Percentiles rank a stretch among this genome's conserved stretches.
phyloP scores from a whole-genome alignment of 495 filamentous ascomycete genomes.

The Tuber umbilicatum region DNA sequence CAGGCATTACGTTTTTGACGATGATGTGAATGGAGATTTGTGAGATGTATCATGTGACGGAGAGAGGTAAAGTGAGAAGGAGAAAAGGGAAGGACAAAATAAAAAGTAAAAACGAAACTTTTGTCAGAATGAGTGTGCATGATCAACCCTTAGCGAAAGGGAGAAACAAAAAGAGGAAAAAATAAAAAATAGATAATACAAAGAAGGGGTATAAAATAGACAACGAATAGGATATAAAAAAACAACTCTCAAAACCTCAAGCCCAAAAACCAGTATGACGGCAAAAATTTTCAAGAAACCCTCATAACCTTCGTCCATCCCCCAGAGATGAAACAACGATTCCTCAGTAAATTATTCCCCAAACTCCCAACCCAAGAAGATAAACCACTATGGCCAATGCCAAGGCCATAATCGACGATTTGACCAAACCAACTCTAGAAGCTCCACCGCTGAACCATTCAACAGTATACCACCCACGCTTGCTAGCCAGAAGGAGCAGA shows the following conservation, averaged over 20 bases:
- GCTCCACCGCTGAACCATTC: conserved; percentile 41
- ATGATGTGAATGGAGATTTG: conserved; percentile 7
- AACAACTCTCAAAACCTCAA: neutral
- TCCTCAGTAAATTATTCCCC: conserved; percentile 29
- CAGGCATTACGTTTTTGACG: conserved; percentile 12
- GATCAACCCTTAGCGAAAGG: conserved; percentile 1
- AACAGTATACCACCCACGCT: conserved; percentile 40
- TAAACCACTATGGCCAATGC: conserved; percentile 28
- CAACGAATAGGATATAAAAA: neutral
- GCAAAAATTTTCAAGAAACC: neutral
- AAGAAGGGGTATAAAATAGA: conserved; percentile 6
- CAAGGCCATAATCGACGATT: conserved; percentile 30
- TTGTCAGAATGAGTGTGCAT: conserved; percentile 21
- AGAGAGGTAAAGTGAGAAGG: conserved; percentile 12
- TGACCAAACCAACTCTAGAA: conserved; percentile 35
- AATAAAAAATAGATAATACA: conserved; percentile 17
- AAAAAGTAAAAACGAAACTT: conserved; percentile 27
- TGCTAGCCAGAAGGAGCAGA: conserved; percentile 26
- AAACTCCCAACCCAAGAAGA: conserved; percentile 26
- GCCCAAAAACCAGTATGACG: neutral
- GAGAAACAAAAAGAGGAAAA: conserved; percentile 15
- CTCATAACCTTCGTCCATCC: conserved; percentile 1
- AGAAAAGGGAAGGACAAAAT: conserved; percentile 5
- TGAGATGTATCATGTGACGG: conserved; percentile 20
- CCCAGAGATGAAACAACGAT: neutral